Evolutionary conservation across 345 rosid species (phyloP).

Genomic region (Cardiospermum halicacabum): DNA sequence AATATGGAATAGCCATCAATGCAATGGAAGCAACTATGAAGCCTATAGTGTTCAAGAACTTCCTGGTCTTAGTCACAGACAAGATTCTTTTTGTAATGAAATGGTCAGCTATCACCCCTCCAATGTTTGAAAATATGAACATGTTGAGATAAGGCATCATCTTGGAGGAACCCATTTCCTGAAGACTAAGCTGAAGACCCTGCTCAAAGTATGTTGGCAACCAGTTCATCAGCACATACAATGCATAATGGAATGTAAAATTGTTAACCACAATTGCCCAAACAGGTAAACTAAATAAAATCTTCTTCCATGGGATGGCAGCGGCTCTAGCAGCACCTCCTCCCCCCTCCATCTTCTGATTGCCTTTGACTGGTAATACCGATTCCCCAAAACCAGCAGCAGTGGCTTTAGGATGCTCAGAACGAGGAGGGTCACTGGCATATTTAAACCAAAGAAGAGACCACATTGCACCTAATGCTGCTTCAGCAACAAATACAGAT

Average conservation of each 20-base stretch:
- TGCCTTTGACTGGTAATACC: slow-evolving; percentile 55
- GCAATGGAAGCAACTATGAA: slow-evolving; percentile 81
- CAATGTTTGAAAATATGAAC: slow-evolving; percentile 92
- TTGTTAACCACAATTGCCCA: slow-evolving; percentile 96
- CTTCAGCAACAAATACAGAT: slow-evolving; percentile 86
- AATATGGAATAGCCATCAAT: slow-evolving; percentile 69
- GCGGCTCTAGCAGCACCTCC: slow-evolving; percentile 37
- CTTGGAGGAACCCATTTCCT: slow-evolving; percentile 93
- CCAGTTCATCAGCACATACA: slow-evolving; percentile 97
- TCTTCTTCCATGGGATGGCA: slow-evolving; percentile 85
- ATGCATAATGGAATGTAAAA: slow-evolving; percentile 92
- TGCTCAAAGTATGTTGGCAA: slow-evolving; percentile 88
- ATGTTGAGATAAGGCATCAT: slow-evolving; percentile 98
- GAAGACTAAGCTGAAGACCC: slow-evolving; percentile 87
- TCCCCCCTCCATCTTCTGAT: slow-evolving; percentile 61
- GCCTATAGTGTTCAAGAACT: slow-evolving; percentile 76
- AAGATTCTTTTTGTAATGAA: slow-evolving; percentile 66
- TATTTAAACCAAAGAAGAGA: slow-evolving; percentile 79
- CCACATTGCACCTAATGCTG: slow-evolving; percentile 79
- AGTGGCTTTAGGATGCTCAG: slow-evolving; percentile 86
- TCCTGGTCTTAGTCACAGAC: slow-evolving; percentile 76
- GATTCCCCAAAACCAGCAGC: slow-evolving; percentile 87
- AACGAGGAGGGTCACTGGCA: slow-evolving; percentile 84
- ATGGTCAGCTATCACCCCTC: slow-evolving; percentile 91
- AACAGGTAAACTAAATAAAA: slow-evolving; percentile 61